Base-by-base conservation (phyloP, 139 green algal species). In the Pseudopediastrum boryanum region DNA sequence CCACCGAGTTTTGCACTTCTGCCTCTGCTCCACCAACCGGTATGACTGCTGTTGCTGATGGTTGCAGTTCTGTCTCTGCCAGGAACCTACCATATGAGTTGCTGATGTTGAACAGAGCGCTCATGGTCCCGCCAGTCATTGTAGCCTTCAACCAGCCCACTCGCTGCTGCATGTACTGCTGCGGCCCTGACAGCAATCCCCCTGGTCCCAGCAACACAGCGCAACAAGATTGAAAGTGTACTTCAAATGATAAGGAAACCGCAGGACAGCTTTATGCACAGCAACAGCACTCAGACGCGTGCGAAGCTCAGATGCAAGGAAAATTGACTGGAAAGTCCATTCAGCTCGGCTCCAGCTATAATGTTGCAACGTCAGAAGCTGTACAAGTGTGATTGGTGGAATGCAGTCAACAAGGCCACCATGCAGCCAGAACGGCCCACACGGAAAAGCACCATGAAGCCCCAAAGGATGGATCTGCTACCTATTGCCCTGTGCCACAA, bases 91-190 rank as follows among this genome's bases (percentile, higher is more conserved):
- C 93, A 71, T 98, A 99, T 9, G 88, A 72, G 5, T 86, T 84
- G 48, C 81, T 96, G 69, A 99, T 89, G 41, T 88, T 89, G 85
- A 99, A 99, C 74, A 96, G 91, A 54, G 96, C 96, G 59, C 92
- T 91, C 43, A 97, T 79, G 0, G 87, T 79, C 2, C 87, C 86
- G 9, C 90, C 91, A 1, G 91, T 93, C 41, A 97, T 75, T 69
- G 72, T 78, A 38, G 76, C 69, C 23, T 76, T 75, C 31, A 91
- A 69, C 73, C 78, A 87, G 43, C 81, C 82, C 58, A 91, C 85
- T 3, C 86, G 84, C 81, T 93, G 82, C 83, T 91, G 86, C 71
- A 91, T 79, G 69, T 91, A 91, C 31, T 90, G 84, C 76, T 88
- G 83, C 16, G 86, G 82, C 71, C 79, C 86, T 16, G 61, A 62